Percentiles rank a stretch among this genome's conserved stretches.
These are phyloP conservation scores for Ganoderma resinaceum DNA, from an alignment of 1,284 basidiomycete species.

Conservation along the genomic window DNA sequence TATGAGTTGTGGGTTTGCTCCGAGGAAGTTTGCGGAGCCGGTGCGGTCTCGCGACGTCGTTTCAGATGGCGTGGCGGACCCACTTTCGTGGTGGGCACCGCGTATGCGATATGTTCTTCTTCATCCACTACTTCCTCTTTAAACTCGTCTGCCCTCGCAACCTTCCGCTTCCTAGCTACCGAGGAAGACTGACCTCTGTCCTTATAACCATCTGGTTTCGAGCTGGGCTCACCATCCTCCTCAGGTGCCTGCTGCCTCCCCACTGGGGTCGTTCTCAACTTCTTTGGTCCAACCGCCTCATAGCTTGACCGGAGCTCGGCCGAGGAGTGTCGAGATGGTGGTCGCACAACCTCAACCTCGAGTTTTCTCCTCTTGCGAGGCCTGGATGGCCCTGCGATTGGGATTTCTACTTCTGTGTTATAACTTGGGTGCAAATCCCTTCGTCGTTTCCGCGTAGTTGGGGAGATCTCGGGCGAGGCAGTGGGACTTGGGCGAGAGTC, in stretches of 20 bases:
- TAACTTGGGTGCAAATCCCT: not conserved
- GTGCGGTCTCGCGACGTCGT: conserved; percentile 14
- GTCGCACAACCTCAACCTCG: conserved; percentile 20
- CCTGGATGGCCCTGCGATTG: not conserved
- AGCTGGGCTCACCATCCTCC: not conserved
- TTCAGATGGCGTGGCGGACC: conserved; percentile 32
- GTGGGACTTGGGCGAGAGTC: conserved; percentile 8
- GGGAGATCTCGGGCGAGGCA: not conserved
- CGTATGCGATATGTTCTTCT: not conserved
- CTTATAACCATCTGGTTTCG: not conserved
- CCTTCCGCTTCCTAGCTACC: not conserved
- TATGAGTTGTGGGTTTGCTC: not conserved
- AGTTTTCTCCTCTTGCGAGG: conserved; percentile 29
- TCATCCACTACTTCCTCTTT: not conserved
- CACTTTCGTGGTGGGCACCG: conserved; percentile 21
- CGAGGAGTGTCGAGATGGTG: not conserved
- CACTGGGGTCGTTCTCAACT: not conserved
- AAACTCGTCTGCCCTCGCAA: not conserved
- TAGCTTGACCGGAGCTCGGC: conserved; percentile 1
- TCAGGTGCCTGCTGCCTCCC: not conserved
- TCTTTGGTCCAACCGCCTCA: conserved; percentile 2
- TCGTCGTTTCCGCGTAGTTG: conserved; percentile 14
- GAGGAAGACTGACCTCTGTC: not conserved
- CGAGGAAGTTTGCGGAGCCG: not conserved
- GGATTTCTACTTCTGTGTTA: not conserved